Percentiles rank a stretch among this genome's conserved stretches.
Conservation (phyloP, 345 rosid genomes). For the Euphorbia lathyris region DNA sequence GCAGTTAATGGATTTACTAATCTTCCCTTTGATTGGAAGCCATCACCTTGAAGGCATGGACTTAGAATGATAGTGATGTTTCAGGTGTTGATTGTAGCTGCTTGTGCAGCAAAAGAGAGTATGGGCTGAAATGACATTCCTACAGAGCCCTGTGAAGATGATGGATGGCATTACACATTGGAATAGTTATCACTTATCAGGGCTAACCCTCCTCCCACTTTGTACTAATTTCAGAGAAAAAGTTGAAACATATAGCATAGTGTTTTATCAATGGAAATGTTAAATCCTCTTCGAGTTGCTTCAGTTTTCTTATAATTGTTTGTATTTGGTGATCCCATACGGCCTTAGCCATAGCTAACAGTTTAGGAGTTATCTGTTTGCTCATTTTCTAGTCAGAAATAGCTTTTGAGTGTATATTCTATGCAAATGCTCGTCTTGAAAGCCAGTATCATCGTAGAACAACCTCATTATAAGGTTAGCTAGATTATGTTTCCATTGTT, state of each 20-base stretch:
- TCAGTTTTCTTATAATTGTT: constrained; percentile 22
- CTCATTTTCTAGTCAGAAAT: not conserved
- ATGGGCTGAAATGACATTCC: constrained; percentile 28
- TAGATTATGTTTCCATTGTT: not conserved
- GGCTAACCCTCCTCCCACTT: constrained; percentile 32
- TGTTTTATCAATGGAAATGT: constrained; percentile 47
- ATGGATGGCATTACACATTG: constrained; percentile 16
- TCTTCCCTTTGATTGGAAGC: constrained; percentile 82
- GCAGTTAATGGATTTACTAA: constrained; percentile 71
- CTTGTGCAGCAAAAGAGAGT: constrained; percentile 28
- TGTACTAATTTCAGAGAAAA: constrained; percentile 50
- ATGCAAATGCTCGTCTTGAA: not conserved
- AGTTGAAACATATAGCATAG: constrained; percentile 48
- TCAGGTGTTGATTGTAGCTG: constrained; percentile 26
- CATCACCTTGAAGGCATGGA: constrained; percentile 40
- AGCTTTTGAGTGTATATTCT: constrained; percentile 6
- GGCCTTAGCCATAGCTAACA: not conserved
- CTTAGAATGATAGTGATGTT: constrained; percentile 7
- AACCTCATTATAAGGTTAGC: not conserved
- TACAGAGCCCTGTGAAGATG: constrained; percentile 34
- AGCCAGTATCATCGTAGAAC: too few relatives aligned
- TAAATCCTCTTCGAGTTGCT: constrained; percentile 32
- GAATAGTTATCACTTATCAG: constrained; percentile 22
- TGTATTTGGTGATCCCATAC: constrained; percentile 19
- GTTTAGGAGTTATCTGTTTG: not conserved